Percentiles rank a stretch among this genome's conserved stretches.
phyloP scores from a whole-genome alignment of 2,329 filamentous ascomycete species.

The Calonectria multiphialidica region DNA sequence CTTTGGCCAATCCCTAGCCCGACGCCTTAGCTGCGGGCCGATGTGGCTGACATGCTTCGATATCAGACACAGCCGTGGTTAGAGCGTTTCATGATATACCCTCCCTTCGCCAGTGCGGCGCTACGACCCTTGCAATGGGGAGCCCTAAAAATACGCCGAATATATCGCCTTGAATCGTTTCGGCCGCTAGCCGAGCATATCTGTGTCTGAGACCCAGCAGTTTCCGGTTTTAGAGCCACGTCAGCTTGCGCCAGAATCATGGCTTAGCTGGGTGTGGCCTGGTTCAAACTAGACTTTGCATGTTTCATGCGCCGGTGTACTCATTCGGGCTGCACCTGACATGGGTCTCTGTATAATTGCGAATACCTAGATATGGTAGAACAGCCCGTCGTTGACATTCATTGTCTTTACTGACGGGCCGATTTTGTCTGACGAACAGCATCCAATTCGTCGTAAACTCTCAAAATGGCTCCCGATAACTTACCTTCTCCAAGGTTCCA shows the following conservation, averaged over 20 bases:
- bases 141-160: background rate
- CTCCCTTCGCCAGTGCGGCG: background rate
- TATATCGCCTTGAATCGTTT: background rate
- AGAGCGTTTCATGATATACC: background rate
- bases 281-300: background rate
- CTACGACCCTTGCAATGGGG: background rate
- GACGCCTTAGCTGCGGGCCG: background rate
- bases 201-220: background rate
- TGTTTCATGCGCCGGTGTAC: background rate
- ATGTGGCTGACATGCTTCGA: background rate
- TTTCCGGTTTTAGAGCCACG: background rate
- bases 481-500: background rate
- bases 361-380: background rate
- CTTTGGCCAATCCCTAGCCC: background rate
- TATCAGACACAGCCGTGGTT: background rate
- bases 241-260: background rate
- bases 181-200: no score
- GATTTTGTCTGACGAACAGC: background rate
- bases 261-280: background rate
- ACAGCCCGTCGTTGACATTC: background rate
- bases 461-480: background rate
- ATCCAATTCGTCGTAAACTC: background rate
- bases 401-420: background rate
- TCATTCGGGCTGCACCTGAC: background rate
- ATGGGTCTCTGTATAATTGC: background rate